Conservation (phyloP, 768 basidiomycete genomes). For the Phallus indusiatus region DNA sequence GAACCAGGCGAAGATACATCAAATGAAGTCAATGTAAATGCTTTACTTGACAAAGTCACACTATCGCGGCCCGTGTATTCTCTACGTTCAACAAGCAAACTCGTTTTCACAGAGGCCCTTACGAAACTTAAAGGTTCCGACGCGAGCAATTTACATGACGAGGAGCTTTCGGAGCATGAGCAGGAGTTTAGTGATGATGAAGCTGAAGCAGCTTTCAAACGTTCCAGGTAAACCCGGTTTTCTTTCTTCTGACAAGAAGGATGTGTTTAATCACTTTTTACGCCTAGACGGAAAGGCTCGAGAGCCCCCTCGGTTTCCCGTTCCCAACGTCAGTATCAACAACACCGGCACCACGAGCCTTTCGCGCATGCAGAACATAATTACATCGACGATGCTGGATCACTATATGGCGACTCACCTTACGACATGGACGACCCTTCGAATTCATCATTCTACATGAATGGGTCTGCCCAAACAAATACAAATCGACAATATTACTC, state of each 20-base stretch:
- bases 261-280: neutral
- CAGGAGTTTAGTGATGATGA: constrained; percentile 96
- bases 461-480: neutral
- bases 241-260: constrained; percentile 33
- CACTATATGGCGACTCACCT: constrained; percentile 9
- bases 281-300: constrained; percentile 42
- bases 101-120: constrained; percentile 73
- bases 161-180: constrained; percentile 86
- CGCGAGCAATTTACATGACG: constrained; percentile 90
- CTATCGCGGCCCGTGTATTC: constrained; percentile 68
- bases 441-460: neutral
- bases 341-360: neutral
- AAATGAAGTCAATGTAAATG: neutral
- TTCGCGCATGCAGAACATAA: neutral
- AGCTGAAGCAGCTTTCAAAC: constrained; percentile 67
- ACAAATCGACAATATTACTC: neutral
- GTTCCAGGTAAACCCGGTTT: constrained; percentile 32
- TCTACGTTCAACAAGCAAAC: constrained; percentile 68
- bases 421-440: constrained; percentile 1
- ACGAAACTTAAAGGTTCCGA: constrained; percentile 76
- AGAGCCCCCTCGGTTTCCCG: constrained; percentile 39
- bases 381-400: neutral
- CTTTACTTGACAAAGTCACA: constrained; percentile 29
- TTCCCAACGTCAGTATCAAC: constrained; percentile 25
- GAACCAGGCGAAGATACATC: neutral